Base-by-base conservation (phyloP, 2,329 filamentous ascomycete genomes). In the Cordyceps fumosorosea region DNA sequence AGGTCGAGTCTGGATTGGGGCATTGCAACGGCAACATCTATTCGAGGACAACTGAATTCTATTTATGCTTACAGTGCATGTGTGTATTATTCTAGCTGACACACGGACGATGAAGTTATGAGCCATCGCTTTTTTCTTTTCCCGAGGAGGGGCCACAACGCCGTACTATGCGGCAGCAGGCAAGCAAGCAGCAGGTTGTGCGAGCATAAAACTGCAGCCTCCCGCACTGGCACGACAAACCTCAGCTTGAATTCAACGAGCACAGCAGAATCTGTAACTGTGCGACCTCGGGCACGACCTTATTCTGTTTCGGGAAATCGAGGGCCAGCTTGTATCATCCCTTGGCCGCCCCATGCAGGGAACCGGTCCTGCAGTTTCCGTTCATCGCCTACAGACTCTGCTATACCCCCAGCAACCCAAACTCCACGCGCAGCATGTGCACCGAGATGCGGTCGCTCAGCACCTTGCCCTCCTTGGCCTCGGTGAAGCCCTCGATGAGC, bases 401-500 rank as follows among this genome's bases (percentile, higher is more conserved):
- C 24, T 56, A 24, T 22, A 34, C 18, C 6, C 42, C 54, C 1
- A 22, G 2, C 29, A 56, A 56, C 4, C 42, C 26, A 32, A 37
- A 56, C 14, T 47, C 26, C 12, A 8, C 2, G 5, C 55, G 55
- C 5, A 56, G 26, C 26, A 29, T 34, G 12, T 47, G 26, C 10
- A 48, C 42, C 0, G 55, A 16, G 4, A 45, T 11, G 2, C 42
- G 44, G 22, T 56, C 55, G 42, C 29, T 56, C n/a, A 47, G 11
- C 4, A 48, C 7, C 24, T 45, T 45, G 4, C 20, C 29, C 4
- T 50, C 32, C 2, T n/a, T 14, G 20, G 24, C 11, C 3, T 57
- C 55, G 22, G 44, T 40, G 16, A 57, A 57, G 14, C 55, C 55
- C 7, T 57, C 55, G 8, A 57, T 57, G n/a, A 57, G 55, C 55